Evolutionary conservation across 177 flowering plant species (phyloP).

Genomic region (Vitis hybrid): DNA sequence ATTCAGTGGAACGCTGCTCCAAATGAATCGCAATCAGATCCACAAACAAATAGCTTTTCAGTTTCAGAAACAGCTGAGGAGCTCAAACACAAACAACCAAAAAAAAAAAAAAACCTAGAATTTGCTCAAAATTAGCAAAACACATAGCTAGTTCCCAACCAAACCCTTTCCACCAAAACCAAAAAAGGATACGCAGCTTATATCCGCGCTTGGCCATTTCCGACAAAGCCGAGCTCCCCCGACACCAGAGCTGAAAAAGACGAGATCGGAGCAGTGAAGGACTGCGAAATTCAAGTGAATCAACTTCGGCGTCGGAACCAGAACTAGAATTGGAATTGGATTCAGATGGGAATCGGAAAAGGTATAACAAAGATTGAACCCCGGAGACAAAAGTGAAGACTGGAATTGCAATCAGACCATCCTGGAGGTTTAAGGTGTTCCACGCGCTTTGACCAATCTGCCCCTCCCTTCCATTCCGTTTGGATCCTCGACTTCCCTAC

Average conservation of each 20-base stretch:
- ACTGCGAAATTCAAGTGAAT: no score
- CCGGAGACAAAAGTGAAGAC: no score
- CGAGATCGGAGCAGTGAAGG: not conserved
- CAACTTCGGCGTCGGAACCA: not conserved
- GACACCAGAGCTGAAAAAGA: not conserved
- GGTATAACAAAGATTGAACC: no score
- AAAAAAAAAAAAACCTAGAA: not conserved
- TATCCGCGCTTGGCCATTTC: conserved; percentile 76
- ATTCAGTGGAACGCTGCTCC: not conserved
- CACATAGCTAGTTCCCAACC: not conserved
- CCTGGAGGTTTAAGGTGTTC: no score
- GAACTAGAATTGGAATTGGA: conserved; percentile 8
- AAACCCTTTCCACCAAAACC: not conserved
- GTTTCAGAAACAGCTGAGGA: not conserved
- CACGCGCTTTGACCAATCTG: no score
- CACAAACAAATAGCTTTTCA: not conserved
- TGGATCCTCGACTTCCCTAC: no score
- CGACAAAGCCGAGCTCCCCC: not conserved
- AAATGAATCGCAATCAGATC: not conserved
- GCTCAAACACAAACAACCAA: not conserved
- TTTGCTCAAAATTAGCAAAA: not conserved
- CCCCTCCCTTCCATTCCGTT: no score
- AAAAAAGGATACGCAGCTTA: conserved; percentile 73
- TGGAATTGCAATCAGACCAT: no score
- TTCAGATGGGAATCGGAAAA: conserved; percentile 1